Conservation (phyloP, 2,329 filamentous ascomycete species). For the Torrubiellomyces zombiae region DNA sequence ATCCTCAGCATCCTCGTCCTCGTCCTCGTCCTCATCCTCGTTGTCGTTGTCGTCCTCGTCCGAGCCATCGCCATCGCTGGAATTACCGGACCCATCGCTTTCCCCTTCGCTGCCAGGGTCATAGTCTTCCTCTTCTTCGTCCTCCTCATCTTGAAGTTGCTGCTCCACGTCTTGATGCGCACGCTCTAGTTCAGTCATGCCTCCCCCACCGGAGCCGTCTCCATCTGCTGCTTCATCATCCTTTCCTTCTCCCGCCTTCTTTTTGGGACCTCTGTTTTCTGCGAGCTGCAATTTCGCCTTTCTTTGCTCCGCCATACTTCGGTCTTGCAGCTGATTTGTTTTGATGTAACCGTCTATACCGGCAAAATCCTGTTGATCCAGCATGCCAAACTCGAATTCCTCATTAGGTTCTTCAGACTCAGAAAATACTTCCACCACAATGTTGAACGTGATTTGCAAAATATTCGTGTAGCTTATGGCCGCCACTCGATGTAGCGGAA, state of each 20-base stretch:
- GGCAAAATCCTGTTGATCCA: conserved; percentile 51
- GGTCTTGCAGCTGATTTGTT: conserved; percentile 43
- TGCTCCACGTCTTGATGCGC: conserved; percentile 35
- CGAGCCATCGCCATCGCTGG: conserved; percentile 34
- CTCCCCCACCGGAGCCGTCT: conserved; percentile 20
- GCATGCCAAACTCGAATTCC: conserved; percentile 51
- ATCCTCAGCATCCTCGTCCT: conserved; percentile 20
- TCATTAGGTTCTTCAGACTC: conserved; percentile 31
- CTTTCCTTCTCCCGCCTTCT: conserved; percentile 22
- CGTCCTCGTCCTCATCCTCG: conserved; percentile 22
- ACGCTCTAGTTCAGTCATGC: conserved; percentile 30
- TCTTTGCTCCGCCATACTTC: conserved; percentile 51
- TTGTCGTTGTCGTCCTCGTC: conserved; percentile 31
- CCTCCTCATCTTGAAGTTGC: conserved; percentile 40
- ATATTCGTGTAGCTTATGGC: conserved; percentile 53
- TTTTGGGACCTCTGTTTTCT: conserved; percentile 37
- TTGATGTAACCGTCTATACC: conserved; percentile 49
- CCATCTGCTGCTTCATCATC: conserved; percentile 15
- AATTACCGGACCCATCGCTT: conserved; percentile 37
- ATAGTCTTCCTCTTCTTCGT: conserved; percentile 50
- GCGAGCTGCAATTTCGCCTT: conserved; percentile 46
- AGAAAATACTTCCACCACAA: conserved; percentile 43
- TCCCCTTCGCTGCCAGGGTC: conserved; percentile 45
- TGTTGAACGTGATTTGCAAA: conserved; percentile 51
- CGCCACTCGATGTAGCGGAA: conserved; percentile 42